Evolutionary conservation across 768 basidiomycete genomes (phyloP).

Genomic region (Agrocybe chaxingu): DNA sequence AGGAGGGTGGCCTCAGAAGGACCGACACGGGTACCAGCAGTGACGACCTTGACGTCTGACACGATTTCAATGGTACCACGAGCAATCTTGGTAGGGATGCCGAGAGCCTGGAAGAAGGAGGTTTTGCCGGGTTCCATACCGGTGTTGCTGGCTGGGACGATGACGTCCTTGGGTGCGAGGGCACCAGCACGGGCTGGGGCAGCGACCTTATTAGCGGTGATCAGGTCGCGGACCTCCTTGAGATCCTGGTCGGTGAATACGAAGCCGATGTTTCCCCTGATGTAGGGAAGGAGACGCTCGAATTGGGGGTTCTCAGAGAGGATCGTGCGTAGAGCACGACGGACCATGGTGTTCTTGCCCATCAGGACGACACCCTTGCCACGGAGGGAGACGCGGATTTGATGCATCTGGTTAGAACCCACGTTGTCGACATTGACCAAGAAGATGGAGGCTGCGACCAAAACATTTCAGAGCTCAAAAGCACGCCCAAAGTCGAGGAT

Average conservation of each 20-base stretch:
- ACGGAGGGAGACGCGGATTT: constrained; percentile 93
- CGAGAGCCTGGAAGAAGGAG: constrained; percentile 99
- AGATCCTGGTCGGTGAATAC: constrained; percentile 93
- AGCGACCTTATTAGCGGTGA: constrained; percentile 95
- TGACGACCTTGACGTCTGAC: constrained; percentile 92
- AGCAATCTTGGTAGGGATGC: constrained; percentile 99
- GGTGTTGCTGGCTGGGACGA: constrained; percentile 93
- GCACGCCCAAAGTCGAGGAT: not conserved
- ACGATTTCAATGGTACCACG: constrained; percentile 99
- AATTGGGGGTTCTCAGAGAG: constrained; percentile 88
- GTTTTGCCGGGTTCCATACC: constrained; percentile 99
- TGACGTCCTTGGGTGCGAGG: constrained; percentile 87
- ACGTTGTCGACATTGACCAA: constrained; percentile 99
- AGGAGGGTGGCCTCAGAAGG: constrained; percentile 95
- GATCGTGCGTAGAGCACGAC: constrained; percentile 92
- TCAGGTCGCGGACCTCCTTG: constrained; percentile 91
- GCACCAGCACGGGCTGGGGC: constrained; percentile 99
- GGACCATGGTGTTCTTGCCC: constrained; percentile 99
- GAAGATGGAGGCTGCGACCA: constrained; percentile 87
- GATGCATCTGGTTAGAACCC: constrained; percentile 99
- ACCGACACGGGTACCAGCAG: constrained; percentile 90
- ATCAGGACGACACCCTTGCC: constrained; percentile 96
- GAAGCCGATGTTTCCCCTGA: constrained; percentile 98
- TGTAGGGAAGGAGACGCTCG: constrained; percentile 93
- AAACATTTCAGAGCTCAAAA: not conserved